These are phyloP conservation scores for Citrus unshiu DNA, from an alignment of 345 rosid species.

Conservation along the genomic window DNA sequence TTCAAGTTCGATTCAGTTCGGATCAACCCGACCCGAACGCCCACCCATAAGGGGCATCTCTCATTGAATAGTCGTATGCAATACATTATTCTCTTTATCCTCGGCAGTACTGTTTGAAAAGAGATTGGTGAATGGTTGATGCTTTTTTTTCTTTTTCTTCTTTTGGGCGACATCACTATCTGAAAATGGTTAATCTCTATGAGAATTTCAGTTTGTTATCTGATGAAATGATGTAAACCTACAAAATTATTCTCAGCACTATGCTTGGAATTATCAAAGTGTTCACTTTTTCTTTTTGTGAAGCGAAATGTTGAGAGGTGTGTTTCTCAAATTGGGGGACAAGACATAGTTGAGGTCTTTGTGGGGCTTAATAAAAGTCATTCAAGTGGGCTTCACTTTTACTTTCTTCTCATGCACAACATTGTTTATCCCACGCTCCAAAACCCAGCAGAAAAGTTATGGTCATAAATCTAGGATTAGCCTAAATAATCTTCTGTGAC, in stretches of 20 bases:
- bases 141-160: neutral
- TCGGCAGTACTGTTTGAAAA: neutral
- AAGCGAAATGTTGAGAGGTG: slow-evolving; percentile 15
- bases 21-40: no score
- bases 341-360: slow-evolving; percentile 30
- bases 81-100: neutral
- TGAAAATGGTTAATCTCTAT: neutral
- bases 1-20: no score
- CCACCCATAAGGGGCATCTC: neutral
- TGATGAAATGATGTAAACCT: slow-evolving; percentile 5
- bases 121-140: neutral
- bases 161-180: slow-evolving; percentile 9
- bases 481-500: neutral
- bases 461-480: neutral
- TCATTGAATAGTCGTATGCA: neutral
- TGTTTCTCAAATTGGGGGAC: slow-evolving; percentile 25
- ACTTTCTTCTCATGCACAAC: slow-evolving; percentile 2
- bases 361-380: slow-evolving; percentile 20
- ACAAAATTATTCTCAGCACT: slow-evolving; percentile 18
- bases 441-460: neutral
- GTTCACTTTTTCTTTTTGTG: slow-evolving; percentile 5
- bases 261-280: slow-evolving; percentile 3
- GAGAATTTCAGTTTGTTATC: slow-evolving; percentile 6
- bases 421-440: neutral
- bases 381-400: slow-evolving; percentile 12